Conservation (phyloP, 768 basidiomycete species). For the Leccinum rimulosum region DNA sequence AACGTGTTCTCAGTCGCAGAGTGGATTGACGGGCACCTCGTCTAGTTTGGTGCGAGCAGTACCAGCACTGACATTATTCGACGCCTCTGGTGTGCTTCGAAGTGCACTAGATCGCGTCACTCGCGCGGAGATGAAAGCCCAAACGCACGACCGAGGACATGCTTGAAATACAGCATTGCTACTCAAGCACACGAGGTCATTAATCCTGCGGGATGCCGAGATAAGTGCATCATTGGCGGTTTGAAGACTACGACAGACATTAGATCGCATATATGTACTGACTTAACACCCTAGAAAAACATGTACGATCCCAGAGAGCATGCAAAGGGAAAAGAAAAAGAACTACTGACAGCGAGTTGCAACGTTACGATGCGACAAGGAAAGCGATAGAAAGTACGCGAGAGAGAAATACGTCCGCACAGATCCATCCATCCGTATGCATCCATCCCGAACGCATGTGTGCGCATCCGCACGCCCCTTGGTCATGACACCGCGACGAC, state of each 20-base stretch:
- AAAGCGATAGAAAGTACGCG: constrained; percentile 1
- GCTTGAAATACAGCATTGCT: constrained; percentile 8
- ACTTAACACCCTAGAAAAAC: constrained; percentile 4
- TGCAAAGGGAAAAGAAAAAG: background rate
- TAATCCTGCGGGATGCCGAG: background rate
- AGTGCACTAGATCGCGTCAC: constrained; percentile 5
- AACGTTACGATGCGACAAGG: background rate
- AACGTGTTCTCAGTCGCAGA: constrained; percentile 43
- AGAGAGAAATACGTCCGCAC: background rate
- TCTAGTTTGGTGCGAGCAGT: background rate
- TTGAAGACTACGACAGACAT: background rate
- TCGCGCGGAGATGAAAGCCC: constrained; percentile 22
- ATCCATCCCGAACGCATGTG: background rate
- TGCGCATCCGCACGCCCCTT: background rate
- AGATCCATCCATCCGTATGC: constrained; percentile 2
- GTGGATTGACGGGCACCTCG: constrained; percentile 34
- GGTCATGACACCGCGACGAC: no score
- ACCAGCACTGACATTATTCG: constrained; percentile 42
- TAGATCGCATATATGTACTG: constrained; percentile 8
- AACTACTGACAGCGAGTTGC: constrained; percentile 1
- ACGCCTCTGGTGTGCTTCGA: constrained; percentile 6
- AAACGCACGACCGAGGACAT: constrained; percentile 29
- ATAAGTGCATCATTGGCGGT: background rate
- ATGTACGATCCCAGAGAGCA: constrained; percentile 6
- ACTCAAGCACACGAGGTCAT: background rate